Evolutionary conservation across 345 rosid genomes (phyloP).

Genomic region (Firmiana major): DNA sequence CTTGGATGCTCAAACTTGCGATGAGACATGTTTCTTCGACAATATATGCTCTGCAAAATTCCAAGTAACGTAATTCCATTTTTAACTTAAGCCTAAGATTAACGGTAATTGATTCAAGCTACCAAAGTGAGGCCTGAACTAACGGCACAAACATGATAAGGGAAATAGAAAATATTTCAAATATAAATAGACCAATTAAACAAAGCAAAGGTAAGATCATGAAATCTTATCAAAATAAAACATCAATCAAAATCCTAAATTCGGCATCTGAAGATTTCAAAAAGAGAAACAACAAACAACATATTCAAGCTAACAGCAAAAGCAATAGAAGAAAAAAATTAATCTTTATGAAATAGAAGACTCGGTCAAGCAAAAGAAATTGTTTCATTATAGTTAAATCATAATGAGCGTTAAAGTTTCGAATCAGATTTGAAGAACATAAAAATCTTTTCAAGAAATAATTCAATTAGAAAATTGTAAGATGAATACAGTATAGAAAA

Average conservation of each 20-base stretch:
- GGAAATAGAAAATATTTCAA: not conserved
- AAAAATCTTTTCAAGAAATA: not conserved
- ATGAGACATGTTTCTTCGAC: slow-evolving; percentile 63
- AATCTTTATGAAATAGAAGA: not conserved
- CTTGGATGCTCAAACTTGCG: slow-evolving; percentile 94
- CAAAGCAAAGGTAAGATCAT: not conserved
- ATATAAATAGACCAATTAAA: not conserved
- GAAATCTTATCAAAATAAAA: not conserved
- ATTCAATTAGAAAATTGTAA: not conserved
- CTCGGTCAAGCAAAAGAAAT: too few species aligned
- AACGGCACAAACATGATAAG: not conserved
- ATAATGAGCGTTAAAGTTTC: not conserved
- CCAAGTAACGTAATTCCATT: slow-evolving; percentile 1
- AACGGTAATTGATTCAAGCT: not conserved
- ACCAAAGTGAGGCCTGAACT: not conserved
- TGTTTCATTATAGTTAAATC: not conserved
- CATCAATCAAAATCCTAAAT: not conserved
- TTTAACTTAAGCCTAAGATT: not conserved
- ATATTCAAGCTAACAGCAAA: not conserved
- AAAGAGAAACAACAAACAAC: not conserved
- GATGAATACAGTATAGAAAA: not conserved
- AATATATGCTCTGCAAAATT: slow-evolving; percentile 23
- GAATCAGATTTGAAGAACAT: not conserved
- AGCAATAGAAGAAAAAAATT: not conserved
- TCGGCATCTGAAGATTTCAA: not conserved